These are phyloP conservation scores for Acer saccharum DNA, from an alignment of 345 rosid genomes.

Conservation along the genomic window DNA sequence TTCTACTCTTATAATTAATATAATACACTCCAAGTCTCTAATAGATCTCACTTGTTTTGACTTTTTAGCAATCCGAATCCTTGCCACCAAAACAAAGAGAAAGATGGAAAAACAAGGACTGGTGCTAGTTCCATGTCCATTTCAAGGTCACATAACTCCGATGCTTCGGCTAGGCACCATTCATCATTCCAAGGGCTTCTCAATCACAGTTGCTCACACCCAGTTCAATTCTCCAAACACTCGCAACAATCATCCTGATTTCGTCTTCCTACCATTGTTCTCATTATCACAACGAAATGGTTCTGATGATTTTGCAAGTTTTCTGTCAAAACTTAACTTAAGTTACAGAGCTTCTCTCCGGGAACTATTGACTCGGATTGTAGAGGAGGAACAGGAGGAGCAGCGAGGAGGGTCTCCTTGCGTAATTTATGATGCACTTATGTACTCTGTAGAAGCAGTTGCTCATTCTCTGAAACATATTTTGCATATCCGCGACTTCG, in stretches of 20 bases:
- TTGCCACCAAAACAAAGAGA: too few species aligned
- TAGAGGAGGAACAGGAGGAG: not conserved
- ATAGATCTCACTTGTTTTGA: too few species aligned
- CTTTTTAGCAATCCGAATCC: too few species aligned
- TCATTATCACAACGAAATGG: not conserved
- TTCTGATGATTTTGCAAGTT: conserved; percentile 19
- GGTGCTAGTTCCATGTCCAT: conserved; percentile 37
- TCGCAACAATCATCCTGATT: not conserved
- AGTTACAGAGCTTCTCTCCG: conserved; percentile 34
- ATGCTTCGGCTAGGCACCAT: conserved; percentile 19
- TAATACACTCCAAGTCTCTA: too few species aligned
- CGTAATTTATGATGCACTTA: conserved; percentile 15
- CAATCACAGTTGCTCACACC: not conserved
- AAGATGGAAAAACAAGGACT: conserved; percentile 2
- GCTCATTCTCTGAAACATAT: not conserved
- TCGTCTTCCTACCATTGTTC: not conserved
- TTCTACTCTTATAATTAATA: too few species aligned
- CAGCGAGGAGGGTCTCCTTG: not conserved
- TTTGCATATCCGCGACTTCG: not conserved
- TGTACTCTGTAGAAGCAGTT: conserved; percentile 21
- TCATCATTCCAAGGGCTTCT: conserved; percentile 6
- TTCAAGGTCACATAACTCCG: conserved; percentile 42
- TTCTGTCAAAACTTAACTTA: conserved; percentile 31
- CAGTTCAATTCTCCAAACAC: not conserved
- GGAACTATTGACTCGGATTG: conserved; percentile 8